Evolutionary conservation across 2,329 filamentous ascomycete genomes (phyloP).

Genomic region (Penicillium sp.): DNA sequence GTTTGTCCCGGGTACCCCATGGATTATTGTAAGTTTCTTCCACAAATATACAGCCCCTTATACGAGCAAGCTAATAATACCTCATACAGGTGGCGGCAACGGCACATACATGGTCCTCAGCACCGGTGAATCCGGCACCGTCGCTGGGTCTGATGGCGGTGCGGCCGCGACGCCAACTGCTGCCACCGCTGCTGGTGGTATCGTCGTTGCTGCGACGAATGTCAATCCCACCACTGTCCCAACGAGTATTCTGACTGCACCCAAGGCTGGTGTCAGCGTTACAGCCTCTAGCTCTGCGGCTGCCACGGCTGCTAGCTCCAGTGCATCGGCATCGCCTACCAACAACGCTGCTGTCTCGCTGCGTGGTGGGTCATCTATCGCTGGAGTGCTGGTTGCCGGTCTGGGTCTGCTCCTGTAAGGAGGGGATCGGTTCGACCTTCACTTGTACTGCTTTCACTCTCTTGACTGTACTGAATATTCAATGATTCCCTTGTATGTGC

Average conservation of each 20-base stretch:
- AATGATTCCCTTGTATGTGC: not conserved
- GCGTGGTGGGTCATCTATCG: constrained; percentile 26
- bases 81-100: not conserved
- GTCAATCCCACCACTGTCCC: constrained; percentile 16
- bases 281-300: constrained; percentile 15
- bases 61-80: not conserved
- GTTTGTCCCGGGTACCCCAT: constrained; percentile 30
- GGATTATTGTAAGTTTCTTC: constrained; percentile 30
- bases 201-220: constrained; percentile 30
- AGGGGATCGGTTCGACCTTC: not conserved
- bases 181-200: constrained; percentile 29
- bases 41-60: no score
- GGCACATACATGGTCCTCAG: constrained; percentile 29
- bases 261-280: constrained; percentile 18
- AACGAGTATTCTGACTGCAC: constrained; percentile 32
- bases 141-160: constrained; percentile 11
- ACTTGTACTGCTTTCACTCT: not conserved
- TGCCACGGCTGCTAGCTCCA: constrained; percentile 13
- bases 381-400: constrained; percentile 28
- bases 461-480: constrained; percentile 12
- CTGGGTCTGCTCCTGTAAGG: constrained; percentile 30
- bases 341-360: constrained; percentile 27
- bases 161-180: constrained; percentile 15
- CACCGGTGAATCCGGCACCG: constrained; percentile 9
- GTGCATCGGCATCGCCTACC: constrained; percentile 24